These are phyloP conservation scores for Cornus kousa DNA, from an alignment of 148 eudicot genomes.

Conservation along the genomic window DNA sequence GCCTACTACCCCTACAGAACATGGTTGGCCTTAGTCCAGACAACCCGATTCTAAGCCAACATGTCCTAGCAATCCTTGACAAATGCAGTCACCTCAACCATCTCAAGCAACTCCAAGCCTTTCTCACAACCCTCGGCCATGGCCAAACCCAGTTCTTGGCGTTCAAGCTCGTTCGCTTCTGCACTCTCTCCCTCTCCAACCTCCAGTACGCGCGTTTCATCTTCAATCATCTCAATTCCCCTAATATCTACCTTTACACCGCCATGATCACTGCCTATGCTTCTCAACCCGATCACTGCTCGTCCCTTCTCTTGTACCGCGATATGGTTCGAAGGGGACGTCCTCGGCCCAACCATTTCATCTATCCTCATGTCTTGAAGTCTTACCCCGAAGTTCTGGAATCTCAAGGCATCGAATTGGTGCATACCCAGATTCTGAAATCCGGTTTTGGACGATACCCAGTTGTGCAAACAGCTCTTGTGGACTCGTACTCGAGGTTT, in stretches of 20 bases:
- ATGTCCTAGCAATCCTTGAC: conserved; percentile 24
- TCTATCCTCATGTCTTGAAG: conserved; percentile 52
- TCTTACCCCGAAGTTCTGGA: conserved; percentile 44
- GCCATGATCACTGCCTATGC: conserved; percentile 69
- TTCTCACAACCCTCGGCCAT: conserved; percentile 57
- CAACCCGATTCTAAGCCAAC: conserved; percentile 20
- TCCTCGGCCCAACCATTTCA: conserved; percentile 50
- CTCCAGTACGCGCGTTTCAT: conserved; percentile 53
- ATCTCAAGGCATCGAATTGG: conserved; percentile 41
- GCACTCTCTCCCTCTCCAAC: conserved; percentile 41
- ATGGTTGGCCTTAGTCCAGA: conserved; percentile 21
- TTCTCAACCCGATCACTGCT: conserved; percentile 28
- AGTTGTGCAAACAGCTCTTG: conserved; percentile 65
- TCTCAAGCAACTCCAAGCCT: conserved; percentile 61
- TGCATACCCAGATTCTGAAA: conserved; percentile 67
- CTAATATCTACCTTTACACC: conserved; percentile 65
- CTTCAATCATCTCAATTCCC: conserved; percentile 41
- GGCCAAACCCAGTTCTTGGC: conserved; percentile 52
- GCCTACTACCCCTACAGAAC: background rate
- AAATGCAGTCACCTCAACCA: conserved; percentile 45
- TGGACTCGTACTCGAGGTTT: conserved; percentile 54
- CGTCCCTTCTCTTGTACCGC: conserved; percentile 37
- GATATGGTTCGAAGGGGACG: conserved; percentile 32
- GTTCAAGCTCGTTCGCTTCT: conserved; percentile 66
- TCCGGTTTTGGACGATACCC: conserved; percentile 61